Evolutionary conservation across 352 stramenopile genomes (phyloP), one percentile per base, ranked within the genome.

Genomic region (Globisporangium nodosum): DNA sequence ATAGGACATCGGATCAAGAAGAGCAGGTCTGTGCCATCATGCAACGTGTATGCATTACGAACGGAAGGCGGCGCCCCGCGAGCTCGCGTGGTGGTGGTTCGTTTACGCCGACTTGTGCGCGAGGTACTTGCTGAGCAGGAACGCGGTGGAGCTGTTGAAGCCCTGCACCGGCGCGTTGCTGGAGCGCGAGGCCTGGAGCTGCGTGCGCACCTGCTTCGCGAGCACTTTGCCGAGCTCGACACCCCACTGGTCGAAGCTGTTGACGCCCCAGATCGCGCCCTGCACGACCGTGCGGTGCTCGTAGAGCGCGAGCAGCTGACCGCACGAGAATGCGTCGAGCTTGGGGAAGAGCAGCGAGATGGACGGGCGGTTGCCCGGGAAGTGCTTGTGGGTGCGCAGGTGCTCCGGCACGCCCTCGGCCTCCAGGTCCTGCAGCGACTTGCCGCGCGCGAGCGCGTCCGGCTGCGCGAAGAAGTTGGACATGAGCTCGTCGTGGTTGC

Each of bases 401-500:
- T 94, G 71, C 67, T 96, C 90, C 1, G 94, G 81, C 51, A 99
- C 94, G 39, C 85, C 90, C 73, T 99, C 96, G 30, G 81, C 81
- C 54, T 88, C 82, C 21, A 99, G 71, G 70, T 99, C 96, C 35
- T 89, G 85, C 9, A 97, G 63, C 33, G 88, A 98, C 80, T 99
- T 99, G 66, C 97, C 97, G 55, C 88, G 89, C 6, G 97, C 97
- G 8, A 99, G 77, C 7, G 97, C 97, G 73, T 99, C 97, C 0
- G 97, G 96, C 72, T 99, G 97, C 39, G 96, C 97, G 70, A 99
- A 99, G 73, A 99, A 99, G 81, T 99, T 99, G 55, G 83, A 96
- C 97, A 99, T 99, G 62, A 99, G 88, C 78, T 99, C 97, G 75
- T 99, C 97, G 81, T 99, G 97, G 81, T 98, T 98, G n/a, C 87